Percentiles rank a stretch among this genome's conserved stretches.
Conservation (phyloP, 1,284 basidiomycete species). For the Fomitiporia mediterranea region DNA sequence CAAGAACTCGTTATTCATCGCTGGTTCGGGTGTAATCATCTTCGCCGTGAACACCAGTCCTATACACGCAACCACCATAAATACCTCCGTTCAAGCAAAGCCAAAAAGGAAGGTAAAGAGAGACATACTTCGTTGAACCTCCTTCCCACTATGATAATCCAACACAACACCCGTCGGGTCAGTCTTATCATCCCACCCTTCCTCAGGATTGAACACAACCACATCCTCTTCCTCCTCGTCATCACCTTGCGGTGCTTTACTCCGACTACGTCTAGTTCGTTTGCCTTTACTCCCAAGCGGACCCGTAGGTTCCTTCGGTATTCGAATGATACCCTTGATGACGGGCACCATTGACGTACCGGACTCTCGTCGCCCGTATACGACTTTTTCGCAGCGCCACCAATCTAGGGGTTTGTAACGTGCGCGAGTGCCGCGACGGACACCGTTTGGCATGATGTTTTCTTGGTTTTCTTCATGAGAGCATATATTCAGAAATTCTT, state of each 20-base stretch:
- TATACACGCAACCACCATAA: too few species aligned
- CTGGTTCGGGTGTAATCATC: conserved; percentile 55
- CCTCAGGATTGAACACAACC: conserved; percentile 54
- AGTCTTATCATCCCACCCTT: conserved; percentile 87
- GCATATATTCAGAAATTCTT: not conserved
- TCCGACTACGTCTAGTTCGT: conserved; percentile 39
- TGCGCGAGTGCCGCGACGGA: conserved; percentile 71
- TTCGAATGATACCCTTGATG: conserved; percentile 77
- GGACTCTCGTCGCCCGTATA: conserved; percentile 63
- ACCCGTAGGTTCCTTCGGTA: conserved; percentile 60
- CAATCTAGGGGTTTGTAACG: conserved; percentile 80
- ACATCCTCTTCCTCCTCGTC: conserved; percentile 33
- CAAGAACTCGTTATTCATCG: conserved; percentile 64
- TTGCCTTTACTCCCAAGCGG: conserved; percentile 50
- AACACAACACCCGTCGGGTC: conserved; percentile 62
- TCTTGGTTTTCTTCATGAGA: not conserved
- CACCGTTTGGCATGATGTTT: conserved; percentile 39
- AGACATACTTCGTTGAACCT: conserved; percentile 66
- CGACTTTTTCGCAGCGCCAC: conserved; percentile 91
- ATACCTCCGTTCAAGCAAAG: not conserved
- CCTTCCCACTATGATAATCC: conserved; percentile 59
- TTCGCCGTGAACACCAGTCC: conserved; percentile 74
- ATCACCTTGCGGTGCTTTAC: conserved; percentile 29
- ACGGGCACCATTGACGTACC: conserved; percentile 64
- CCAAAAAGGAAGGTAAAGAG: conserved; percentile 9